A percentile compares a stretch with the other conserved stretches of the same genome.
Conservation (phyloP, 1,284 basidiomycete genomes). For the Rhodotorula sp. region DNA sequence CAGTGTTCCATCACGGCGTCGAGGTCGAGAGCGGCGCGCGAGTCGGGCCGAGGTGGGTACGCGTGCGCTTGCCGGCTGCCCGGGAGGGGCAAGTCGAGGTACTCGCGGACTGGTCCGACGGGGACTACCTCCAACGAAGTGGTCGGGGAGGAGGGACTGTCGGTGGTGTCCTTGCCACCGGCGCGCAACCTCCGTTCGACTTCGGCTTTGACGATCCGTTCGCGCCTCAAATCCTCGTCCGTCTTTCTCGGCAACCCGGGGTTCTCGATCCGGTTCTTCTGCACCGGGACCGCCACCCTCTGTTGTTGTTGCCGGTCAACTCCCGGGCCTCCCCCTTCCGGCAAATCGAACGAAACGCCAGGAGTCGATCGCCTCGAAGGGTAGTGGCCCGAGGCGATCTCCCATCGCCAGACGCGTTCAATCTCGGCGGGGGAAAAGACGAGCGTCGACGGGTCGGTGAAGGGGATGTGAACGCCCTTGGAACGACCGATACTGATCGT, state of each 20-base stretch:
- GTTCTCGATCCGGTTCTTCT: conserved; percentile 31
- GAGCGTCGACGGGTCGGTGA: conserved; percentile 68
- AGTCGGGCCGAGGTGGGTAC: conserved; percentile 72
- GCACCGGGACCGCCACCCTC: neutral
- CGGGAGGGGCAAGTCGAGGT: conserved; percentile 64
- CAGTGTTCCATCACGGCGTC: conserved; percentile 85
- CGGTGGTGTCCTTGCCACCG: conserved; percentile 5
- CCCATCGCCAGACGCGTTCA: conserved; percentile 88
- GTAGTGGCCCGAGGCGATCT: conserved; percentile 84
- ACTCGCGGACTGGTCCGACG: conserved; percentile 69
- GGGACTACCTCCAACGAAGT: conserved; percentile 45
- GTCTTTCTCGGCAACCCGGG: conserved; percentile 30
- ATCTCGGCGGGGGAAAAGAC: conserved; percentile 74
- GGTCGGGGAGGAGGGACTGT: conserved; percentile 22
- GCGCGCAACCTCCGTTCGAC: conserved; percentile 27
- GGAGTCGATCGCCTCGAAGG: conserved; percentile 62
- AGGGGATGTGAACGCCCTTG: conserved; percentile 56
- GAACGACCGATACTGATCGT: neutral
- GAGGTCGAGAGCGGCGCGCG: conserved; percentile 78
- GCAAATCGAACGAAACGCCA: conserved; percentile 27
- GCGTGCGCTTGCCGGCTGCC: conserved; percentile 44
- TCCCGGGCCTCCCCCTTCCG: neutral
- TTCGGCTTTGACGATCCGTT: conserved; percentile 27
- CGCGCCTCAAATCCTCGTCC: conserved; percentile 23
- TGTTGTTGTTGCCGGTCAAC: neutral